Evolutionary conservation across 495 filamentous ascomycete species (phyloP).

Genomic region (Podospora anserina): DNA sequence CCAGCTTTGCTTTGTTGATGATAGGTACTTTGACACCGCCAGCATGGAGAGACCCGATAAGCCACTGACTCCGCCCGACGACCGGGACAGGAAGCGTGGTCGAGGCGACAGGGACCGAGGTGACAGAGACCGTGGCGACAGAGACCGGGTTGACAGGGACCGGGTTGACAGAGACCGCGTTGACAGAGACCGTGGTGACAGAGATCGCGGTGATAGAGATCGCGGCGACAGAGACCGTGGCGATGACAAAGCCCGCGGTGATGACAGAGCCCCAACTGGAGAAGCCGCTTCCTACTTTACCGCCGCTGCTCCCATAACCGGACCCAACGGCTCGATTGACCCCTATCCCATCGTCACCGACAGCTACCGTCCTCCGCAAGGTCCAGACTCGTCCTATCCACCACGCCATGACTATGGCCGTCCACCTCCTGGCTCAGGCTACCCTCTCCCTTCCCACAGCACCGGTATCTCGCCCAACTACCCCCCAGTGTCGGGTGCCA

Average conservation of each 20-base stretch:
- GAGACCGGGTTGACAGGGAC: neutral
- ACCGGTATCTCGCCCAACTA: neutral
- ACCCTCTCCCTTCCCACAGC: constrained; percentile 3
- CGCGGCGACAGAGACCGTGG: neutral
- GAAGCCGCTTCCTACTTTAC: neutral
- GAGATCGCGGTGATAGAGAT: neutral
- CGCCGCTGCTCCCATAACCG: neutral
- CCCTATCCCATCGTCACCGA: neutral
- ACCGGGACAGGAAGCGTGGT: constrained; percentile 1
- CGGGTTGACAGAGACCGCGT: neutral
- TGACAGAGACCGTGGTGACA: neutral
- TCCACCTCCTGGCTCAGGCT: neutral
- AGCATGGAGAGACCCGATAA: constrained; percentile 3
- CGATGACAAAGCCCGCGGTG: neutral
- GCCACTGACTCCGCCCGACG: neutral
- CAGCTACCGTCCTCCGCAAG: neutral
- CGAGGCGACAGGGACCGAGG: neutral
- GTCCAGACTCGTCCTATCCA: neutral
- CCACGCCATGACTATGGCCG: constrained; percentile 4
- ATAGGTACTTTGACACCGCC: neutral
- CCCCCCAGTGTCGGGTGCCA: neutral
- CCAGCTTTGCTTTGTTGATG: neutral
- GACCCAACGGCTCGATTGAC: neutral
- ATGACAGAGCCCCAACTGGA: neutral
- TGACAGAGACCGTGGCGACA: neutral